Evolutionary conservation across 257 asterid genomes (phyloP).

Genomic region (Solanum sparsipilum): DNA sequence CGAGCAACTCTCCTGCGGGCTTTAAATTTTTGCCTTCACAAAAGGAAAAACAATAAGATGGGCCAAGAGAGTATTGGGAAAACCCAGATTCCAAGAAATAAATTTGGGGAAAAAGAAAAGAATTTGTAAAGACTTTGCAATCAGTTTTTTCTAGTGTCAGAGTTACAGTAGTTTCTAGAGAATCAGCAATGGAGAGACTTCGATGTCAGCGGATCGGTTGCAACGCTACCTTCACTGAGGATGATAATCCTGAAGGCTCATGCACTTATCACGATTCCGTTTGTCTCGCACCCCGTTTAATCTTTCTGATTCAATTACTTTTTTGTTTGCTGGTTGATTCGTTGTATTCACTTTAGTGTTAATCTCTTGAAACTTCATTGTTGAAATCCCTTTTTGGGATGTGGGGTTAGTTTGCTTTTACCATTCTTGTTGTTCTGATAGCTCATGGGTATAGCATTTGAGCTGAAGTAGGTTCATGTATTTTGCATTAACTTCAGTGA

Average conservation of each 20-base stretch:
- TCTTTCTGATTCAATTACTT: background rate
- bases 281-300: conserved; percentile 1
- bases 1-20: rapidly evolving
- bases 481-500: background rate
- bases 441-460: background rate
- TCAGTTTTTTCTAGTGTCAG: background rate
- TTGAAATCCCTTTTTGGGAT: background rate
- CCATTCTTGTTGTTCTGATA: background rate
- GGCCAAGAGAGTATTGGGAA: background rate
- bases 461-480: background rate
- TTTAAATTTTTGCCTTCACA: background rate
- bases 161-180: background rate
- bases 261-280: conserved; percentile 68
- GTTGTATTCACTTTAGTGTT: background rate
- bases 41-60: background rate
- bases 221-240: conserved; percentile 56
- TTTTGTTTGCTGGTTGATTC: background rate
- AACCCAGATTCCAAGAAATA: background rate
- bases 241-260: conserved; percentile 57
- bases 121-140: background rate
- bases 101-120: background rate
- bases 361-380: background rate
- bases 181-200: conserved; percentile 48
- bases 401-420: background rate
- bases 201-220: conserved; percentile 88